These are phyloP conservation scores for Moricandia arvensis DNA, from an alignment of 345 rosid genomes.

Conservation along the genomic window DNA sequence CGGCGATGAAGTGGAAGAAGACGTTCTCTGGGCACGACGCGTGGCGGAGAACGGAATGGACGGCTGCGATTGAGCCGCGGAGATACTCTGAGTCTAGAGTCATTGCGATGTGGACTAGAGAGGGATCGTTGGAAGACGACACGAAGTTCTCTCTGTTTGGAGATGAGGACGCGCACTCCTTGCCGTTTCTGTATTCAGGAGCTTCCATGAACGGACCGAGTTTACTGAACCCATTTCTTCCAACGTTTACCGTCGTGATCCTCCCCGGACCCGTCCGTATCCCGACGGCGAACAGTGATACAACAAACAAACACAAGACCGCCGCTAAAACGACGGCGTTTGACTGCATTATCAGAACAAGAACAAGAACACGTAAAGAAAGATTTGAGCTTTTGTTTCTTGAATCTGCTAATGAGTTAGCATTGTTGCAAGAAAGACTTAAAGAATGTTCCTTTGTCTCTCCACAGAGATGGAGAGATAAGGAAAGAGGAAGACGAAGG, in stretches of 20 bases:
- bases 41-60: constrained; percentile 88
- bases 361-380: constrained; percentile 16
- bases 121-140: constrained; percentile 46
- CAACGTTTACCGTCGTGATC: not conserved
- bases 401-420: constrained; percentile 17
- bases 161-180: constrained; percentile 47
- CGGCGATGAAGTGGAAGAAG: constrained; percentile 83
- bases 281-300: constrained; percentile 45
- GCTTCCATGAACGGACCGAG: constrained; percentile 64
- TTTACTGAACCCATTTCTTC: constrained; percentile 19
- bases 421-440: constrained; percentile 27
- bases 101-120: constrained; percentile 86
- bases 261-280: constrained; percentile 55
- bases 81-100: constrained; percentile 87
- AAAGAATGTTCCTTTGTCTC: constrained; percentile 32
- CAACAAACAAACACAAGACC: constrained; percentile 26
- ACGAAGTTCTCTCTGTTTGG: constrained; percentile 21
- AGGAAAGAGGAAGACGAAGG: constrained; percentile 26
- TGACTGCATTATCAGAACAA: constrained; percentile 26
- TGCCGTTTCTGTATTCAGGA: constrained; percentile 91
- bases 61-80: constrained; percentile 95
- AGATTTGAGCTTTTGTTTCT: not conserved
- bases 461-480: constrained; percentile 40
- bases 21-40: constrained; percentile 89
- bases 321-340: constrained; percentile 32